These are phyloP conservation scores for Phytophthora pistaciae DNA, from an alignment of 352 stramenopile species.

Conservation along the genomic window DNA sequence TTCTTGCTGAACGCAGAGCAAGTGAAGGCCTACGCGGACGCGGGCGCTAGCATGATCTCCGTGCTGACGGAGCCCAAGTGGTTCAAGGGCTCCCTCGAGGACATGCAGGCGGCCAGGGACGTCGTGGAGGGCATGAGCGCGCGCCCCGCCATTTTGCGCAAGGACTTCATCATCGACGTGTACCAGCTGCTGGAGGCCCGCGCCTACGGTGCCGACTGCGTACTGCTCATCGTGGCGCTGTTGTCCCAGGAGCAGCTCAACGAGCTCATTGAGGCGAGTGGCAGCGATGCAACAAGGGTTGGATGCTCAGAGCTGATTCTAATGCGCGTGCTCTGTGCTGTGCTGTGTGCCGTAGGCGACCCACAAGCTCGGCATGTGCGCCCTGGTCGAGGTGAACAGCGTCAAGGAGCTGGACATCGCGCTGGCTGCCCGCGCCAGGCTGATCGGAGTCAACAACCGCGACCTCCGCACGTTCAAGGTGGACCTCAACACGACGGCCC, in stretches of 20 bases:
- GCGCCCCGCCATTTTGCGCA: constrained; percentile 84
- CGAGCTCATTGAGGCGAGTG: constrained; percentile 64
- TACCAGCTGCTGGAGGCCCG: constrained; percentile 97
- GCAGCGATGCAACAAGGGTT: background rate
- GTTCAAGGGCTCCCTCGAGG: constrained; percentile 97
- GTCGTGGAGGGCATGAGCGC: constrained; percentile 50
- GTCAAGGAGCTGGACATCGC: constrained; percentile 96
- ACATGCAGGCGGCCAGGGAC: constrained; percentile 69
- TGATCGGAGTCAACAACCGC: constrained; percentile 99
- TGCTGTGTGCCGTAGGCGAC: constrained; percentile 60
- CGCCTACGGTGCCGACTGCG: constrained; percentile 95
- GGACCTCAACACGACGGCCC: constrained; percentile 95
- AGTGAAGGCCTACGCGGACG: constrained; percentile 91
- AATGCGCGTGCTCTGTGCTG: background rate
- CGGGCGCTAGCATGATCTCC: constrained; percentile 96
- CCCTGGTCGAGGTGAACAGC: constrained; percentile 98
- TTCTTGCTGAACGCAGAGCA: constrained; percentile 71
- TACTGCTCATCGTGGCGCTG: constrained; percentile 98
- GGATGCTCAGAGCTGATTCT: background rate
- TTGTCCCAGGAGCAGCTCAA: constrained; percentile 67
- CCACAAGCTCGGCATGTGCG: constrained; percentile 95
- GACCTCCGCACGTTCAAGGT: constrained; percentile 99
- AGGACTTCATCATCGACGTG: constrained; percentile 97
- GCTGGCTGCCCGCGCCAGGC: constrained; percentile 88
- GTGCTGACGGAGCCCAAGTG: constrained; percentile 98